Evolutionary conservation across 768 basidiomycete genomes (phyloP).

Genomic region (Lactifluus echinatus): DNA sequence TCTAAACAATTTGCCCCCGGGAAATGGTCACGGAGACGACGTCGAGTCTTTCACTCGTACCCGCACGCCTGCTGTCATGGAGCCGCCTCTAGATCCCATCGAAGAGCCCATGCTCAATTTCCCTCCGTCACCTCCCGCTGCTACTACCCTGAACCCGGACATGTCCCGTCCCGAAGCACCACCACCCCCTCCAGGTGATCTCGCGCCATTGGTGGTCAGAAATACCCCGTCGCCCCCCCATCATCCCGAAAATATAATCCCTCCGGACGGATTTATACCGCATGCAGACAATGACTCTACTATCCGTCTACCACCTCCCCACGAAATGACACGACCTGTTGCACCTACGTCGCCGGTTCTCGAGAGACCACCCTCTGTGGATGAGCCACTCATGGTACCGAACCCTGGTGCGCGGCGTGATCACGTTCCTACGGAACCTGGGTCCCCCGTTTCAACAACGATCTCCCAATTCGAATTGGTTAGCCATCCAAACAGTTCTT

Average conservation of each 20-base stretch:
- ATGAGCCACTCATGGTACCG: conserved; percentile 19
- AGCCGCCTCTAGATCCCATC: conserved; percentile 16
- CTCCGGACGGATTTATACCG: conserved; percentile 19
- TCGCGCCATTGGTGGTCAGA: conserved; percentile 5
- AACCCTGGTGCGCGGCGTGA: conserved; percentile 12
- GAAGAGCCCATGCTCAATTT: conserved; percentile 19
- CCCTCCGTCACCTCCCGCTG: conserved; percentile 4
- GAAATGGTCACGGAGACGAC: conserved; percentile 8
- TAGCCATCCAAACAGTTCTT: conserved; percentile 14
- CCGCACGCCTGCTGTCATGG: neutral
- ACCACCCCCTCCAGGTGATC: neutral
- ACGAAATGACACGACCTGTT: conserved; percentile 13
- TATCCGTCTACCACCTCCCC: conserved; percentile 19
- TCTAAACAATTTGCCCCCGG: neutral
- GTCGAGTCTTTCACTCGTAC: neutral
- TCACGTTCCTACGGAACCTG: conserved; percentile 6
- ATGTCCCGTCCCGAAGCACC: neutral
- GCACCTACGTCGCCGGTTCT: neutral
- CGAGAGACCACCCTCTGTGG: neutral
- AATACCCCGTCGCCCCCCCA: conserved; percentile 7
- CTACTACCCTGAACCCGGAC: neutral
- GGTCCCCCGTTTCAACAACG: conserved; percentile 19
- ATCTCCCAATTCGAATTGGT: conserved; percentile 21
- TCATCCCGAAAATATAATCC: conserved; percentile 14
- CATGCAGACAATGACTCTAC: conserved; percentile 10